Evolutionary conservation across 2,329 filamentous ascomycete species (phyloP), one percentile per base, ranked within the genome.

Genomic region (Ceratocystis alfenasii): DNA sequence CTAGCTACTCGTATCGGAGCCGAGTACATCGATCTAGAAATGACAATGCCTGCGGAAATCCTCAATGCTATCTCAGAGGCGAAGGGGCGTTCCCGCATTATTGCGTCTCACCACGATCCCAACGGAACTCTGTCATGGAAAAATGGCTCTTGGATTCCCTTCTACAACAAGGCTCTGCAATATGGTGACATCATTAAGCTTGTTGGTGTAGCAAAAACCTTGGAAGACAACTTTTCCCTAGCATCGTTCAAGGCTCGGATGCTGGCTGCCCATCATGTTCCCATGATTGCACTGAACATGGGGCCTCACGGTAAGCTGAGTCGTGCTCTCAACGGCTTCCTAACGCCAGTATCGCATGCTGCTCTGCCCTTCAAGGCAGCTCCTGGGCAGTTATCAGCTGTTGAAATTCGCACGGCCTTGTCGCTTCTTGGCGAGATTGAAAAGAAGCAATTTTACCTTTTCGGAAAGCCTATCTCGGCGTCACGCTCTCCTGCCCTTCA

Each of bases 241-340:
- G 84, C 85, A 50, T 83, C 83, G 62, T 99, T 99, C 82, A 92
- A 89, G 77, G 77, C 81, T 25, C 87, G 83, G 78, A 91, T 92
- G 76, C 79, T 84, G 46, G 78, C 81, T 28, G 83, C 88, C 1
- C 88, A 95, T 72, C 81, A 87, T 64, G 85, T 86, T n/a, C 93
- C 92, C 0, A 78, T 99, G 65, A 96, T 99, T 70, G 90, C 89
- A 1, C 88, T 99, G 73, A 99, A 99, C 76, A 97, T 99, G 93
- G 92, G 93, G 36, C 80, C 84, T 61, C 79, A 83, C 30, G 94
- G 94, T 62, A 94, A 96, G 77, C 81, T 96, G 53, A 96, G 90
- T 72, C 87, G 94, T 44, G 87, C 99, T 57, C 78, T 95, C 67
- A 99, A 99, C 75, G 81, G 83, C 36, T 97, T 97, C 79, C 85